Base-by-base conservation (phyloP, 192 early-diverging fungal genomes). In the Backusella australiensis region DNA sequence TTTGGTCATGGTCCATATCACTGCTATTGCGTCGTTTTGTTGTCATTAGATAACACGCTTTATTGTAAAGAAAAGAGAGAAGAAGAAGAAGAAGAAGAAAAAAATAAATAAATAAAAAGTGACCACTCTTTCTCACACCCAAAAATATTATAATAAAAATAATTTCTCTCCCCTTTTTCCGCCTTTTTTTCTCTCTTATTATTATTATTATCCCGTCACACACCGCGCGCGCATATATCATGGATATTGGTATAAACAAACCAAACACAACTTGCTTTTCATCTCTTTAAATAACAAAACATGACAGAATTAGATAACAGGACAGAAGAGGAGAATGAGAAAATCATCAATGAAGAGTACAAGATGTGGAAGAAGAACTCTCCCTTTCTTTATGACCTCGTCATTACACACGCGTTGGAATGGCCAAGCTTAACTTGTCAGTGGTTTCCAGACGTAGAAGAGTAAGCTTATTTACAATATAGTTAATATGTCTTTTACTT, bases 311-410 rank as follows among this genome's bases (percentile, higher is more conserved):
- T 71, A 32, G 41, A 71, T 3, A 71, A 71, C 14, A 71, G 69
- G 69, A 71, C 56, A 34, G 46, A 69, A 6, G 78, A 75, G 34
- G 80, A 76, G 63, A 77, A 93, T 75, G 95, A 96, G 73, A 96
- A 95, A 77, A 82, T 94, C 41, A 94, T 97, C 70, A 96, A 98
- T 79, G 95, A 97, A 85, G 96, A 98, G 81, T 97, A 98, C 88
- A 97, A 96, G 85, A 94, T 96, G 74, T 99, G 98, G 98, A 99
- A 99, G 81, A 99, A 99, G 90, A 99, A 99, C 89, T 94, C 93
- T 14, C 98, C 98, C 29, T 99, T 99, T 80, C 92, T 99, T 35
- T 99, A 99, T 84, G 98, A 99, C 84, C 88, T 95, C 36, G 92
- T 99, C 19, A 91, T 98, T 34, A 98, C 97, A 23, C 96, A 99